These are phyloP conservation scores for Cyclotella distinguenda DNA, from an alignment of 108 stramenopile genomes.

Conservation along the genomic window DNA sequence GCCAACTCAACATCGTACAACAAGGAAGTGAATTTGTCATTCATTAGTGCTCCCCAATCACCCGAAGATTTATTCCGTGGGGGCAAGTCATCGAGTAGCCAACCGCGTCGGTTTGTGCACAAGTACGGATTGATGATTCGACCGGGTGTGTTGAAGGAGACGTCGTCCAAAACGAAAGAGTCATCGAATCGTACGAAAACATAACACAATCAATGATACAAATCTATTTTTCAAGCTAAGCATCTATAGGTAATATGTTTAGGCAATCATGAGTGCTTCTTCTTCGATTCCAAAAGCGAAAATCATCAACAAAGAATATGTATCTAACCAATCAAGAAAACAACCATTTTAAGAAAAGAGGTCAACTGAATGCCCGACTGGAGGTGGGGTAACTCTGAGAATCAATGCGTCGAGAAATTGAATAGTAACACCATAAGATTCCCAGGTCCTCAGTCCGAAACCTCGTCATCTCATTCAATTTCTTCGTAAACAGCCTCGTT, in stretches of 20 bases:
- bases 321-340: too few relatives aligned
- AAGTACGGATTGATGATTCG: slow-evolving; percentile 49
- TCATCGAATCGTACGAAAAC: slow-evolving; percentile 1
- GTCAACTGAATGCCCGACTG: too few relatives aligned
- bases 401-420: too few relatives aligned
- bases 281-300: too few relatives aligned
- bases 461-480: too few relatives aligned
- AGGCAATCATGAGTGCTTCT: too few relatives aligned
- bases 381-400: too few relatives aligned
- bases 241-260: too few relatives aligned
- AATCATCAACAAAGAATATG: too few relatives aligned
- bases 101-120: slow-evolving; percentile 47
- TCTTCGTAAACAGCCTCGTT: slow-evolving; percentile 20
- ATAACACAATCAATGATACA: background rate
- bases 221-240: too few relatives aligned
- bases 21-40: slow-evolving; percentile 2
- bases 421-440: too few relatives aligned
- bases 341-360: too few relatives aligned
- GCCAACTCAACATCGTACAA: background rate
- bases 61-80: slow-evolving; percentile 37
- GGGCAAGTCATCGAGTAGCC: slow-evolving; percentile 33
- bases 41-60: slow-evolving; percentile 2
- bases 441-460: background rate
- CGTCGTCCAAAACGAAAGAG: slow-evolving; percentile 16
- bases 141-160: slow-evolving; percentile 38